Evolutionary conservation across 2,329 filamentous ascomycete species (phyloP), one percentile per base, ranked within the genome.

Genomic region (Lachnellula cervina): DNA sequence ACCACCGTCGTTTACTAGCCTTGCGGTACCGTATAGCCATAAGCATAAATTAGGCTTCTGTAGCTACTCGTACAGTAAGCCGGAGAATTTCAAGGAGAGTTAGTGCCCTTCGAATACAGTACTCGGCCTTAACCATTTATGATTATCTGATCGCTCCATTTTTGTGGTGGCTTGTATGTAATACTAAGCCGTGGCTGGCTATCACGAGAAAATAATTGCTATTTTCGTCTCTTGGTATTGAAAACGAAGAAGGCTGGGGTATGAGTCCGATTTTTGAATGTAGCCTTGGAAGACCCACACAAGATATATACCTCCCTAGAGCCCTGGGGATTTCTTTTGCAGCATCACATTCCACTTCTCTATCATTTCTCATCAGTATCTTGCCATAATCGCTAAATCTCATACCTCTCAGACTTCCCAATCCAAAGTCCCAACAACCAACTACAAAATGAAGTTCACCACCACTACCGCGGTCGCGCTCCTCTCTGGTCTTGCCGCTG

Each of bases 371-470:
- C 51, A 17, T 21, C 19, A 50, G 11, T 54, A 37, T 8, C 47
- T 46, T 45, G 21, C 14, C 14, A 50, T 38, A 50, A 45, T 55
- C 47, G 38, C 46, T 50, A 37, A n/a, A 25, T 4, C 43, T 32
- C n/a, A 49, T 21, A 23, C 19, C 4, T 25, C 23, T 34, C 11
- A 16, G 34, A 2, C 17, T n/a, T 21, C 14, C 11, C 16, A 21
- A 23, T 46, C 1, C n/a, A 32, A 13, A 28, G 9, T 43, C 9
- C 44, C 28, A 28, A 19, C 25, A 49, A 8, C 17, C 11, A n/a
- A 17, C 34, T 16, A 13, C 49, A 53, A 32, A 28, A 57, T 57
- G 55, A 57, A 46, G 50, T 34, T 53, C 45, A 37, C 40, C n/a
- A 35, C 43, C 4, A 28, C 51, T 13, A 34, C 47, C 21, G 21